Percentiles rank a stretch among this genome's conserved stretches.
Conservation (phyloP, 768 basidiomycete genomes). For the Gymnopilus junonius region DNA sequence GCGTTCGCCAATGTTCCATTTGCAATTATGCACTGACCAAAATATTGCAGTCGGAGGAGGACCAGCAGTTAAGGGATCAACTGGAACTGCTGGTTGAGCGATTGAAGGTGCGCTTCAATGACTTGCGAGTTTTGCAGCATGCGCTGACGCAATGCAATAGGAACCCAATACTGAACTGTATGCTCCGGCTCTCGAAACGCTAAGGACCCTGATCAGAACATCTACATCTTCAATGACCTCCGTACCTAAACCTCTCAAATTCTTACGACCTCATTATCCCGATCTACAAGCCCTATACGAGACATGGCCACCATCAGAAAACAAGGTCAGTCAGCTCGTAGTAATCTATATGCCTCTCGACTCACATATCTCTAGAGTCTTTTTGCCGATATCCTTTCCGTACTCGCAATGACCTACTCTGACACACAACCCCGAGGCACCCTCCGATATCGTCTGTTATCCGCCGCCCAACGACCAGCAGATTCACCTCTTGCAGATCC, state of each 20-base stretch:
- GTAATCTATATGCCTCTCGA: neutral
- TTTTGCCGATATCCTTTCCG: conserved; percentile 96
- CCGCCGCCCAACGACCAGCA: conserved; percentile 67
- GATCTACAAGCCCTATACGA: conserved; percentile 85
- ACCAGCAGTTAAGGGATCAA: conserved; percentile 89
- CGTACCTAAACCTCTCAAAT: conserved; percentile 98
- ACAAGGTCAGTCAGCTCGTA: conserved; percentile 57
- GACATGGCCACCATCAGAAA: conserved; percentile 75
- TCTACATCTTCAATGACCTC: conserved; percentile 99
- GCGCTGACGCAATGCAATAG: conserved; percentile 45
- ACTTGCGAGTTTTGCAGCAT: neutral
- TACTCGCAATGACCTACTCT: conserved; percentile 99
- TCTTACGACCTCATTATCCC: conserved; percentile 93
- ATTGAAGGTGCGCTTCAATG: conserved; percentile 66
- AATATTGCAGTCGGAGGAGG: conserved; percentile 83
- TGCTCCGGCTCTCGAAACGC: conserved; percentile 88
- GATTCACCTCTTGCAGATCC: conserved; percentile 80
- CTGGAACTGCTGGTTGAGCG: conserved; percentile 97
- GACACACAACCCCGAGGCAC: conserved; percentile 97
- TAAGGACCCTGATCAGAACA: conserved; percentile 92
- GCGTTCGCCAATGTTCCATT: conserved; percentile 35
- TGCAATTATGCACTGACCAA: conserved; percentile 8
- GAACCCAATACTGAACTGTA: conserved; percentile 88
- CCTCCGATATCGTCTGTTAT: conserved; percentile 87
- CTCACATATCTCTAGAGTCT: conserved; percentile 62